Conservation (phyloP, 345 rosid genomes). For the Dipteronia dyeriana region DNA sequence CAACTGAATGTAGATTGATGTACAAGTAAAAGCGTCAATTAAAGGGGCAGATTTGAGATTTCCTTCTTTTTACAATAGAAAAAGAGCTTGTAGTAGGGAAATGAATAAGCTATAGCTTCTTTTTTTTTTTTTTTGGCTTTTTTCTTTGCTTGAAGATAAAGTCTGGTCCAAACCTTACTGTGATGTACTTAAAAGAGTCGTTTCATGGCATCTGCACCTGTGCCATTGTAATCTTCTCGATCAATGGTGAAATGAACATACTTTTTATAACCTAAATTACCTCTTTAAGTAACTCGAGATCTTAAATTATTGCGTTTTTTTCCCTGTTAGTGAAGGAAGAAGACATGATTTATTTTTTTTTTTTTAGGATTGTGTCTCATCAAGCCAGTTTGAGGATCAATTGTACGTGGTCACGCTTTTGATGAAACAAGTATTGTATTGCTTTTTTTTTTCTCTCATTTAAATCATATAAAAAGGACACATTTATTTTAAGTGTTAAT, state of each 20-base stretch:
- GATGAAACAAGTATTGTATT: no score
- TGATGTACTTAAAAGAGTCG: neutral
- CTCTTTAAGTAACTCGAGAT: neutral
- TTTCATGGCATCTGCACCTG: neutral
- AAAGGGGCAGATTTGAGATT: neutral
- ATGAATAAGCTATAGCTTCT: neutral
- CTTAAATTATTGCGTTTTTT: no score
- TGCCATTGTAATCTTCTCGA: neutral
- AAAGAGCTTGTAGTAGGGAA: neutral
- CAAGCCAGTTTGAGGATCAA: no score
- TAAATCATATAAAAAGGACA: no score
- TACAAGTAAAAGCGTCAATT: neutral
- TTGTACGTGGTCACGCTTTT: no score
- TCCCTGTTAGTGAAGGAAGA: no score
- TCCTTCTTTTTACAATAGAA: neutral
- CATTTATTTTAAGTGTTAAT: no score
- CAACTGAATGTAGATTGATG: neutral
- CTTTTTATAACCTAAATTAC: neutral
- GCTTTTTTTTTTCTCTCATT: no score
- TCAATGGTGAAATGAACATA: neutral
- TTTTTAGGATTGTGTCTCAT: no score
- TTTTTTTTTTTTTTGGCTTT: neutral
- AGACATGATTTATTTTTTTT: no score
- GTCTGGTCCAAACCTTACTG: neutral
- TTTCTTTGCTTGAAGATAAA: neutral